Conservation (phyloP, 2,329 filamentous ascomycete species). For the Hypoxylon sp. region DNA sequence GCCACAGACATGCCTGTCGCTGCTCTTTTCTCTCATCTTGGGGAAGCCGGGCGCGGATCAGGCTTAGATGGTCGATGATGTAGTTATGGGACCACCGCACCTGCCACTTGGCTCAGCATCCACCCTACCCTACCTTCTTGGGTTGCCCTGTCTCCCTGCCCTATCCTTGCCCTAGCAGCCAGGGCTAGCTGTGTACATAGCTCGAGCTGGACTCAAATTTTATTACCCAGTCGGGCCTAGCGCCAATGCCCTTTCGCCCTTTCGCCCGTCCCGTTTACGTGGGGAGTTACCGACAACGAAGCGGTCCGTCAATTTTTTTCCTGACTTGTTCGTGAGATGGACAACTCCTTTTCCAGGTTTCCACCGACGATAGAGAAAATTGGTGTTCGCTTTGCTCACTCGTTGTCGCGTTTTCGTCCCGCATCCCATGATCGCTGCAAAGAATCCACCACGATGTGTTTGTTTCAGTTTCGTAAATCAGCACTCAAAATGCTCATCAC, state of each 20-base stretch:
- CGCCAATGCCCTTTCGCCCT: constrained; percentile 10
- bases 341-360: constrained; percentile 30
- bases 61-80: constrained; percentile 47
- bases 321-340: constrained; percentile 19
- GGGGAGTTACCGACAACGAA: constrained; percentile 22
- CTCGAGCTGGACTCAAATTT: constrained; percentile 35
- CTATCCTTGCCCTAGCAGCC: constrained; percentile 40
- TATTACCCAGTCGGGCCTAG: constrained; percentile 32
- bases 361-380: constrained; percentile 28
- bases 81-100: constrained; percentile 47
- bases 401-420: constrained; percentile 5
- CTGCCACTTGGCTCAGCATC: constrained; percentile 42
- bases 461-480: constrained; percentile 40
- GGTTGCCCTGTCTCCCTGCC: constrained; percentile 29
- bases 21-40: constrained; percentile 42
- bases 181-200: constrained; percentile 41
- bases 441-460: constrained; percentile 37
- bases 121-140: constrained; percentile 25
- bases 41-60: constrained; percentile 46
- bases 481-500: constrained; percentile 30
- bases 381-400: constrained; percentile 8
- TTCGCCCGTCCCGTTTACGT: constrained; percentile 23
- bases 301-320: constrained; percentile 27
- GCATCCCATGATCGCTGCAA: constrained; percentile 21
- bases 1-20: constrained; percentile 31